These are phyloP conservation scores for Mortierella sp. DNA, from an alignment of 371 early-diverging fungal genomes.

Conservation along the genomic window DNA sequence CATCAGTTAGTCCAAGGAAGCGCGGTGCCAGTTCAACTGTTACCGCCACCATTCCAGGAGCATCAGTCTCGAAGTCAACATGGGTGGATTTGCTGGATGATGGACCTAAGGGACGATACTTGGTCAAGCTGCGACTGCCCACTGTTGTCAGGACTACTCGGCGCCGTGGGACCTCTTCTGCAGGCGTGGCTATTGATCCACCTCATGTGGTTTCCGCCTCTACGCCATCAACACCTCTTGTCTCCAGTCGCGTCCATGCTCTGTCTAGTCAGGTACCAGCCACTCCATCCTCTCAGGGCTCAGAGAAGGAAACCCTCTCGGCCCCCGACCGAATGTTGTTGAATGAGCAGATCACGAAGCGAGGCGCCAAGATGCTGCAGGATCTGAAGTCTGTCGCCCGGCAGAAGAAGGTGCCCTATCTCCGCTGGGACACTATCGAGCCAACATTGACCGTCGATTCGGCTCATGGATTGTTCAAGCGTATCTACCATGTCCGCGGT, in stretches of 20 bases:
- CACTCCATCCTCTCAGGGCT: conserved; percentile 2
- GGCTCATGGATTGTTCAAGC: conserved; percentile 59
- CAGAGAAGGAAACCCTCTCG: conserved; percentile 24
- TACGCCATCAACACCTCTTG: conserved; percentile 21
- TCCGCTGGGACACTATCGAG: conserved; percentile 48
- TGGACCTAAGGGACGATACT: conserved; percentile 28
- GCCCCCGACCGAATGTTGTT: conserved; percentile 29
- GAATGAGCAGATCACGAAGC: conserved; percentile 24
- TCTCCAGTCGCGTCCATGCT: conserved; percentile 6
- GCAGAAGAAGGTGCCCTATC: conserved; percentile 48
- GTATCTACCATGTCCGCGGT: conserved; percentile 57
- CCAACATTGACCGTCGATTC: conserved; percentile 57
- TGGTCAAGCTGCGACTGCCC: conserved; percentile 43
- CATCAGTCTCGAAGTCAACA: conserved; percentile 1
- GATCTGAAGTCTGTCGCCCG: conserved; percentile 43
- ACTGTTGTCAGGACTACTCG: conserved; percentile 4
- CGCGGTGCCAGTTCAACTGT: neutral
- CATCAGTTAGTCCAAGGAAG: neutral
- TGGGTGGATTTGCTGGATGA: conserved; percentile 42
- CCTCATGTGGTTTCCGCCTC: conserved; percentile 9
- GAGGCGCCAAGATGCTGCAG: conserved; percentile 31
- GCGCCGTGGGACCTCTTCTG: conserved; percentile 12
- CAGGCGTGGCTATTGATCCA: neutral
- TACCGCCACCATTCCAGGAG: neutral
- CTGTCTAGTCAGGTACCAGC: conserved; percentile 49